Percentiles rank a stretch among this genome's conserved stretches.
These are phyloP conservation scores for Lophiostoma macrostomum DNA, from an alignment of 495 filamentous ascomycete genomes.

Conservation along the genomic window DNA sequence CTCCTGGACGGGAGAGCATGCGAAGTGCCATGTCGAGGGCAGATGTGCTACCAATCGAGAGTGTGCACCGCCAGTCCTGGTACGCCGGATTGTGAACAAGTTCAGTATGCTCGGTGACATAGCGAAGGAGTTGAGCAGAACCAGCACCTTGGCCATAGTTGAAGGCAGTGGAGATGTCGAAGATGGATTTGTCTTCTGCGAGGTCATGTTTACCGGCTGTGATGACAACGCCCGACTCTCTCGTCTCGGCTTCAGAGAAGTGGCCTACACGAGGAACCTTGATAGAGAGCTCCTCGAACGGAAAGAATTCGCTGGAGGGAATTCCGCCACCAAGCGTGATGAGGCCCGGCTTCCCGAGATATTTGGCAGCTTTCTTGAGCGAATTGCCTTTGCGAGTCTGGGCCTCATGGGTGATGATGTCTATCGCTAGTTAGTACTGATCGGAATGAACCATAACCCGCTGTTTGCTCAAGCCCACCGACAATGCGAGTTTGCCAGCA, in stretches of 20 bases:
- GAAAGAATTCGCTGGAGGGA: constrained; percentile 86
- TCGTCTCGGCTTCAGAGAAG: constrained; percentile 66
- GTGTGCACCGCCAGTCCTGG: constrained; percentile 73
- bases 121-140: constrained; percentile 80
- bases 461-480: not conserved
- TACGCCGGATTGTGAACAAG: constrained; percentile 73
- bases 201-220: constrained; percentile 80
- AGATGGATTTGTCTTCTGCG: constrained; percentile 59
- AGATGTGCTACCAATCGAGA: constrained; percentile 75
- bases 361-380: constrained; percentile 75
- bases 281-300: constrained; percentile 65
- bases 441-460: not conserved
- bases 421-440: constrained; percentile 39
- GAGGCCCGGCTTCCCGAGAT: constrained; percentile 65
- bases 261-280: constrained; percentile 64
- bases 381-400: constrained; percentile 35
- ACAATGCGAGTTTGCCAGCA: too few species aligned
- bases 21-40: constrained; percentile 73
- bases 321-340: constrained; percentile 93
- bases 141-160: constrained; percentile 90
- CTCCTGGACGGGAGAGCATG: constrained; percentile 69
- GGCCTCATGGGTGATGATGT: constrained; percentile 57
- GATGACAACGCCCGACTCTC: constrained; percentile 42
- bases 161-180: constrained; percentile 75
- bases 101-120: constrained; percentile 88